These are phyloP conservation scores for Kurtzmaniella natalensis DNA, from an alignment of 1,139 yeast species.

Conservation along the genomic window DNA sequence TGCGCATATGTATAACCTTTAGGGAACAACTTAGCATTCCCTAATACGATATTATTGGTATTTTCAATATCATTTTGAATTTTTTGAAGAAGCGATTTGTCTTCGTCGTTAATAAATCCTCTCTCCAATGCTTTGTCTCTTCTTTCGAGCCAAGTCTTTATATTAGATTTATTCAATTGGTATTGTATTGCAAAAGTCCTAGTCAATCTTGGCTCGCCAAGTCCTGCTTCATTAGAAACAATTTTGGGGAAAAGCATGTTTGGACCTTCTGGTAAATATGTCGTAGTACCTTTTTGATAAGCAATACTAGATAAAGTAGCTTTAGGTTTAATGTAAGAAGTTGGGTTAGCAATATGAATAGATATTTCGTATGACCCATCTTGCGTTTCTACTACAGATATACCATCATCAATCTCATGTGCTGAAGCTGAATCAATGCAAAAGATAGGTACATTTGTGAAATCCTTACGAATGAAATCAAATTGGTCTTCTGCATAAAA, in stretches of 20 bases:
- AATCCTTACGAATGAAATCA: constrained; percentile 26
- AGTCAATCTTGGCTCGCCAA: constrained; percentile 34
- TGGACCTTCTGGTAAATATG: constrained; percentile 67
- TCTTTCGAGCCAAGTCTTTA: constrained; percentile 14
- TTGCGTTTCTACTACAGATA: constrained; percentile 48
- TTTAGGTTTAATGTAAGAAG: constrained; percentile 51
- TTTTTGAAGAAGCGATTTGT: constrained; percentile 12
- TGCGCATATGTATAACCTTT: constrained; percentile 32
- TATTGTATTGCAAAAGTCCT: constrained; percentile 39
- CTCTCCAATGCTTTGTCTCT: constrained; percentile 13
- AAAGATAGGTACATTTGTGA: constrained; percentile 51
- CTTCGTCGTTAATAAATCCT: constrained; percentile 13
- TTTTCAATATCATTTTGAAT: constrained; percentile 13
- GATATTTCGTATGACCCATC: constrained; percentile 42
- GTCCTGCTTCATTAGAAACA: constrained; percentile 50
- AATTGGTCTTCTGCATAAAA: constrained; percentile 35
- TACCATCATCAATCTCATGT: constrained; percentile 92
- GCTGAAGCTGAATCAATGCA: constrained; percentile 84
- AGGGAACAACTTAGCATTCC: constrained; percentile 27
- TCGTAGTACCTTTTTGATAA: constrained; percentile 57
- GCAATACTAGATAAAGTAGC: constrained; percentile 58
- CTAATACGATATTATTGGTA: constrained; percentile 18
- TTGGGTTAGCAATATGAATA: constrained; percentile 87
- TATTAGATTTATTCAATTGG: constrained; percentile 15
- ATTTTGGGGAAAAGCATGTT: constrained; percentile 67